Evolutionary conservation across 495 filamentous ascomycete species (phyloP).

Genomic region (Podospora pseudocomata): DNA sequence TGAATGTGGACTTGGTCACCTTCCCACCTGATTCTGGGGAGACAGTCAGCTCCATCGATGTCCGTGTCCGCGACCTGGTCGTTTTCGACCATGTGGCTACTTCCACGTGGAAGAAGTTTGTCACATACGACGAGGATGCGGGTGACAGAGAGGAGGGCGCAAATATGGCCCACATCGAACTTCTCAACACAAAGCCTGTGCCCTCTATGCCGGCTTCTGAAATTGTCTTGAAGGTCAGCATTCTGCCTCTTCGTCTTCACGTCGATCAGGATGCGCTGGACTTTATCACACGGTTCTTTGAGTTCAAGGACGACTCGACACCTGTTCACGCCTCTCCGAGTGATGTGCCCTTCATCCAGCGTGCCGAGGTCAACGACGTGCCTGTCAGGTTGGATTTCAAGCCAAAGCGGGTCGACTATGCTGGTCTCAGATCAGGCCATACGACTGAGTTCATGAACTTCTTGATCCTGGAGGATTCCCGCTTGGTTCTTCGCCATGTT

Average conservation of each 20-base stretch:
- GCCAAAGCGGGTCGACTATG: constrained; percentile 93
- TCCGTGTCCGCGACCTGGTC: constrained; percentile 77
- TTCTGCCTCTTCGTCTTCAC: constrained; percentile 86
- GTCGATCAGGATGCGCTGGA: constrained; percentile 98
- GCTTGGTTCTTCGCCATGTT: constrained; percentile 80
- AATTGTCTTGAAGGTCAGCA: constrained; percentile 76
- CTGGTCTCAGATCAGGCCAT: constrained; percentile 89
- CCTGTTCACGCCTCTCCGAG: constrained; percentile 50
- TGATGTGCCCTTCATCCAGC: constrained; percentile 85
- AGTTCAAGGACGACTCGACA: constrained; percentile 80
- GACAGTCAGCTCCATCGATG: constrained; percentile 79
- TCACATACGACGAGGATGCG: constrained; percentile 84
- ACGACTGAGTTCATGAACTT: constrained; percentile 99
- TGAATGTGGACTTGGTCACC: constrained; percentile 77
- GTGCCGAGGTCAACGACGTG: constrained; percentile 80
- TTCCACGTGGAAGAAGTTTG: constrained; percentile 98
- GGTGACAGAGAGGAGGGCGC: constrained; percentile 78
- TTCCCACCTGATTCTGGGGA: constrained; percentile 76
- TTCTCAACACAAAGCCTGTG: constrained; percentile 82
- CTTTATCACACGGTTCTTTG: constrained; percentile 95
- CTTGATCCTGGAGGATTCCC: constrained; percentile 81
- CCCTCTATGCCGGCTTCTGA: constrained; percentile 83
- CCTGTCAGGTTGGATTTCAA: constrained; percentile 92
- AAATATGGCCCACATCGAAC: constrained; percentile 84
- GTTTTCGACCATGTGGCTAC: constrained; percentile 93